phyloP scores from a whole-genome alignment of 768 basidiomycete species.

The Cyclocybe cylindracea region DNA sequence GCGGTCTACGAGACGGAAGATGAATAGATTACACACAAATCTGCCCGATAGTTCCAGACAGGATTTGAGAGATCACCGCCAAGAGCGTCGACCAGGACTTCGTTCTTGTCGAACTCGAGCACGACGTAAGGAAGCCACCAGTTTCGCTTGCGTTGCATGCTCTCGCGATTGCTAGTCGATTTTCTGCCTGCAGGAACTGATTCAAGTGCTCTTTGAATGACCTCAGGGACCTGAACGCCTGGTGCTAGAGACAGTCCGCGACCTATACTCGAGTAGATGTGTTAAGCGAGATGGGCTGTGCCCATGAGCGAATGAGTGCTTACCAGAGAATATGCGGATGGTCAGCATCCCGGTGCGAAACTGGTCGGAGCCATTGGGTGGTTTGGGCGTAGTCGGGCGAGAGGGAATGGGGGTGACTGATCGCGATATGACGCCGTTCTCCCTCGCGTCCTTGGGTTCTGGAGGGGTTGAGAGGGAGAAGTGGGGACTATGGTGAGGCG shows the following conservation, averaged over 20 bases:
- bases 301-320: constrained; percentile 22
- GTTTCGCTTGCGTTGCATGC: constrained; percentile 88
- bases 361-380: constrained; percentile 54
- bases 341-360: constrained; percentile 91
- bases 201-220: constrained; percentile 81
- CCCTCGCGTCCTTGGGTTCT: constrained; percentile 73
- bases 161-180: constrained; percentile 80
- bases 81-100: constrained; percentile 93
- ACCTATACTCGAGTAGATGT: constrained; percentile 39
- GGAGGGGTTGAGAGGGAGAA: constrained; percentile 6
- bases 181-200: constrained; percentile 53
- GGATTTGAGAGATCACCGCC: constrained; percentile 91
- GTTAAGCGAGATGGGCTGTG: constrained; percentile 1
- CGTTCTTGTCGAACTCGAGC: constrained; percentile 97
- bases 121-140: constrained; percentile 99
- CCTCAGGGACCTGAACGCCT: constrained; percentile 77
- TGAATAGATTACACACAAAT: constrained; percentile 68
- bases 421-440: constrained; percentile 71
- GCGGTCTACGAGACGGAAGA: neutral
- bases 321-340: constrained; percentile 93
- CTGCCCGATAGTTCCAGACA: constrained; percentile 93
- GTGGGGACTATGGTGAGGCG: constrained; percentile 3
- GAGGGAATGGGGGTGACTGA: constrained; percentile 81
- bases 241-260: constrained; percentile 81
- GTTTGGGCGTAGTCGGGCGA: constrained; percentile 76